A percentile compares a stretch with the other conserved stretches of the same genome.
Evolutionary conservation across 257 asterid genomes (phyloP).

Genomic region (Solanum sparsipilum): DNA sequence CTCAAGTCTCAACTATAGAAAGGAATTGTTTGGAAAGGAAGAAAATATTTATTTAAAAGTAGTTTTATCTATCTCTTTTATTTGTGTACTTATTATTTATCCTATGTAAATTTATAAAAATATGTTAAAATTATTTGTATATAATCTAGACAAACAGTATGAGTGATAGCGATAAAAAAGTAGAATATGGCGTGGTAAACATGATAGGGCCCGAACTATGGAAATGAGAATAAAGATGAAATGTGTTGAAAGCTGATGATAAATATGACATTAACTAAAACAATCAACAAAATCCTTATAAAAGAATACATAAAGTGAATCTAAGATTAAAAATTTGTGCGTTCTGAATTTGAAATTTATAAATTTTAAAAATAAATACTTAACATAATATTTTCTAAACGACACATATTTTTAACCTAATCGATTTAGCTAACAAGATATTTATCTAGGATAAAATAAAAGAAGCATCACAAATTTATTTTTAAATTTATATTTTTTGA

Average conservation of each 20-base stretch:
- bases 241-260: neutral
- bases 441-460: neutral
- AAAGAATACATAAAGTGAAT: neutral
- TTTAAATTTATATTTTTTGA: neutral
- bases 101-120: neutral
- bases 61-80: neutral
- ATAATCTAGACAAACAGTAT: neutral
- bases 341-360: too few species aligned
- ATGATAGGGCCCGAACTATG: neutral
- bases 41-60: neutral
- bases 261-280: too few species aligned
- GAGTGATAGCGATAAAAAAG: too few species aligned
- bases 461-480: too few species aligned
- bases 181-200: too few species aligned
- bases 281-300: too few species aligned
- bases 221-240: too few species aligned
- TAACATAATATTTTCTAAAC: neutral
- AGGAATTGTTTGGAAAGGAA: neutral
- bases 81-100: neutral
- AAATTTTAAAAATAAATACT: too few species aligned
- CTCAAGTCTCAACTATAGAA: neutral
- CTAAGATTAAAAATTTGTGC: too few species aligned
- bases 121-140: neutral
- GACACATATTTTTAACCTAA: neutral
- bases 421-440: neutral